Evolutionary conservation across 2,329 filamentous ascomycete genomes (phyloP).

Genomic region (Teratosphaeria pseudoeucalypti): DNA sequence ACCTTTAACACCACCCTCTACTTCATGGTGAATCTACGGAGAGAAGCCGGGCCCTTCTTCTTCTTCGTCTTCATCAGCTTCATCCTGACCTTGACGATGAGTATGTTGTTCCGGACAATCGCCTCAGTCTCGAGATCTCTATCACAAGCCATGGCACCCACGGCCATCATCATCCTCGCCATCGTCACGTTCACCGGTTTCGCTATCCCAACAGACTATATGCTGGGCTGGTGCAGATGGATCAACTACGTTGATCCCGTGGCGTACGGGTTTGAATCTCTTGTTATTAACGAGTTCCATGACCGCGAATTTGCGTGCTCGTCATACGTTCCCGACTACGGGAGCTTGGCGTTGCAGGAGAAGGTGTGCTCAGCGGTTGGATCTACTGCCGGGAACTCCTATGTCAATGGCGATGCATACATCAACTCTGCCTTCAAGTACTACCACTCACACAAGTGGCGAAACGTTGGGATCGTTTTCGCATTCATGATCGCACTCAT

Average conservation of each 20-base stretch:
- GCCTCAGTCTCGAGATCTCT: conserved; percentile 63
- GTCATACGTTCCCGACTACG: conserved; percentile 33
- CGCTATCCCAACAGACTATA: conserved; percentile 47
- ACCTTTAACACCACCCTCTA: conserved; percentile 73
- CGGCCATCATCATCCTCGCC: conserved; percentile 47
- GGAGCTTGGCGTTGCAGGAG: conserved; percentile 19
- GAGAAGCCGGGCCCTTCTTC: conserved; percentile 69
- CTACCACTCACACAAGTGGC: conserved; percentile 34
- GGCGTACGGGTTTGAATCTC: conserved; percentile 66
- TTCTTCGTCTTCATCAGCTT: conserved; percentile 73
- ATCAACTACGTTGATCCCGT: conserved; percentile 71
- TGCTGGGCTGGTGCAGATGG: conserved; percentile 74
- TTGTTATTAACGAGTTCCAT: conserved; percentile 65
- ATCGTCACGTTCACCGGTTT: conserved; percentile 63
- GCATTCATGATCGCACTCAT: conserved; percentile 36
- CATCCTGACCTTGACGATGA: conserved; percentile 64
- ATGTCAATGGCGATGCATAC: conserved; percentile 30
- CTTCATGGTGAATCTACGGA: conserved; percentile 74
- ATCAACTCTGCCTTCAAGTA: conserved; percentile 24
- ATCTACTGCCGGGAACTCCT: conserved; percentile 27
- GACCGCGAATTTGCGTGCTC: conserved; percentile 47
- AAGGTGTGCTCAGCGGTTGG: conserved; percentile 33
- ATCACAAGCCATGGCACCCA: conserved; percentile 46
- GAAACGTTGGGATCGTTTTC: conserved; percentile 37
- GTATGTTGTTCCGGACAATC: conserved; percentile 75